Conservation (phyloP, 129 eudicot genomes). For the Silybum marianum region DNA sequence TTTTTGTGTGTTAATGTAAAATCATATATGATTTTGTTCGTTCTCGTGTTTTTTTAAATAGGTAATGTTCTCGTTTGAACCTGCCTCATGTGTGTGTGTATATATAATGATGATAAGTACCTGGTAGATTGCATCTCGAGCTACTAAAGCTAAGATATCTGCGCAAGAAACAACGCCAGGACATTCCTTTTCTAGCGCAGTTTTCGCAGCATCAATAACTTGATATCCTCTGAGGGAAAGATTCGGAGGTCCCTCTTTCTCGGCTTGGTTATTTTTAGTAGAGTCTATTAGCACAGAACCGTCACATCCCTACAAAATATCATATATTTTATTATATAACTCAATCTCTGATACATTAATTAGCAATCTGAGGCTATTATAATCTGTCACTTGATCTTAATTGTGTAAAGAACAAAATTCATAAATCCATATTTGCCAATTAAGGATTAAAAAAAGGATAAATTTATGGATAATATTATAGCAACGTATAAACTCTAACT, state of each 20-base stretch:
- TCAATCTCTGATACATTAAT: not conserved
- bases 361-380: not conserved
- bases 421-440: not conserved
- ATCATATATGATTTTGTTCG: no score
- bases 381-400: not conserved
- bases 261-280: conserved; percentile 44
- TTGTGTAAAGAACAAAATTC: not conserved
- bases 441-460: no score
- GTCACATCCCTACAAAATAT: conserved; percentile 64
- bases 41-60: no score
- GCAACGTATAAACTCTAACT: no score
- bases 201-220: conserved; percentile 63
- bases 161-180: conserved; percentile 91
- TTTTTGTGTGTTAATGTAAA: no score
- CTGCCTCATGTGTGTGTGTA: no score
- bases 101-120: conserved; percentile 19
- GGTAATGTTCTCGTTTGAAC: no score
- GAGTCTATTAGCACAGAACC: conserved; percentile 68
- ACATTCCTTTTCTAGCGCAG: conserved; percentile 61
- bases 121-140: conserved; percentile 60
- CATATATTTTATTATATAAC: not conserved
- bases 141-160: conserved; percentile 72
- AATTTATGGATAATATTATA: no score
- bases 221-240: conserved; percentile 55
- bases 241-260: conserved; percentile 59